phyloP scores from a whole-genome alignment of 768 basidiomycete genomes.

The Lactifluus rugatus region DNA sequence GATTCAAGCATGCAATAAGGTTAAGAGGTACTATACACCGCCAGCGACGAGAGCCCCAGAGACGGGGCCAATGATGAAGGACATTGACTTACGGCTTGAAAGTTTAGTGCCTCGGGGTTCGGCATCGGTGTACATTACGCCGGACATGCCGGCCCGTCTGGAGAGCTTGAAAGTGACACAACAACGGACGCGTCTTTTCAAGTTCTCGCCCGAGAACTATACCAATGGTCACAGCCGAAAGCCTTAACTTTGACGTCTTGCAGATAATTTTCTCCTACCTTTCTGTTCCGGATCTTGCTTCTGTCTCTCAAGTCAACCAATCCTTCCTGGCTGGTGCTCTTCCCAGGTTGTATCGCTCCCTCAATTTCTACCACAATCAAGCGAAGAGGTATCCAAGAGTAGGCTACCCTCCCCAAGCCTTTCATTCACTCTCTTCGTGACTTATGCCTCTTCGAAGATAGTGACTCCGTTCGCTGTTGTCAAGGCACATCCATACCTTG shows the following conservation, averaged over 20 bases:
- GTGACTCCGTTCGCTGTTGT: conserved; percentile 56
- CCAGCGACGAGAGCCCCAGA: conserved; percentile 61
- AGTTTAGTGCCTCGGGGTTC: neutral
- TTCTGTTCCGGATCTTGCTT: conserved; percentile 42
- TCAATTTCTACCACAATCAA: conserved; percentile 46
- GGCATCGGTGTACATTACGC: neutral
- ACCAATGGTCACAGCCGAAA: conserved; percentile 55
- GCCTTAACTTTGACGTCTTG: conserved; percentile 62
- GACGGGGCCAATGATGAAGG: conserved; percentile 53
- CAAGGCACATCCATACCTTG: conserved; percentile 40
- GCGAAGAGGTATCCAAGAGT: conserved; percentile 49
- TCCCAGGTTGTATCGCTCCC: conserved; percentile 49
- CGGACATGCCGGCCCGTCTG: neutral
- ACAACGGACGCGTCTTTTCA: neutral
- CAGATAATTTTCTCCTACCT: conserved; percentile 55
- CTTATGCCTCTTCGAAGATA: conserved; percentile 25
- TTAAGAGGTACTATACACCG: conserved; percentile 38
- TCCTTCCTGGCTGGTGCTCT: conserved; percentile 57
- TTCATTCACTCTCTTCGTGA: neutral
- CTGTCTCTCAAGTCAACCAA: conserved; percentile 52
- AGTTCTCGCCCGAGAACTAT: neutral
- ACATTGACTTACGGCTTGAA: conserved; percentile 33
- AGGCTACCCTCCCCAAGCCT: no score
- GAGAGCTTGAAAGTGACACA: neutral
- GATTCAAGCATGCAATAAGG: conserved; percentile 18